Base-by-base conservation (phyloP, 768 basidiomycete species). In the Leccinum pellstonianum region DNA sequence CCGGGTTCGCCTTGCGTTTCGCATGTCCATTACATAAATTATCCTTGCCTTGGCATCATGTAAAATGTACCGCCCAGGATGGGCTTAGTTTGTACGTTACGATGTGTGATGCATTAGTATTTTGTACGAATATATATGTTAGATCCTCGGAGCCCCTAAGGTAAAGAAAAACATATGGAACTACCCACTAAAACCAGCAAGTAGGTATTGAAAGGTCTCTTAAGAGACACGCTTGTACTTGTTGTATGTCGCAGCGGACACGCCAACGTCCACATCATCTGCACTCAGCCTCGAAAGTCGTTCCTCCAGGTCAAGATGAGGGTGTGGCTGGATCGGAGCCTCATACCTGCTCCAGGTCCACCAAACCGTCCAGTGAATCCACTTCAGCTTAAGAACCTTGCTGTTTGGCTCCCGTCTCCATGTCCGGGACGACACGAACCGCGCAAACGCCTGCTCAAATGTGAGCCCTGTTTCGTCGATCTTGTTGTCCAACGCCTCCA, bases 351-450 rank as follows among this genome's bases (percentile, higher is more conserved):
- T 66, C 70, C 70, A 72, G 3, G 57, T 61, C 70, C 70, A 72
- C 70, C 70, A 72, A 4, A 72, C 62, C 60, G 70, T 72, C 70
- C 70, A 72, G 43, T 72, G 70, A 47, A 72, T 71, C 70, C 70
- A 72, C 19, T 66, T 72, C 25, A 72, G 47, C 23, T 41, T 63
- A 23, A 72, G 67, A 19, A 73, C 70, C 55, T 63, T 72, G 69
- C 69, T 58, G 33, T 55, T 62, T 0, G 49, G 33, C 12, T 67
- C 67, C 35, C 71, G 67, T 38, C 46, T 54, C 57, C 66, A 62
- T 50, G 70, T 72, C 52, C 70, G 70, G 12, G 70, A 72, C 41
- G 55, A 21, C 9, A 72, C 69, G 2, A 73, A 54, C 19, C 7
- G 63, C 12, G 55, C 27, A 63, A 72, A 73, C 17, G 63, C 64